Evolutionary conservation across 139 green algal genomes (phyloP), one percentile per base, ranked within the genome.

Genomic region (Asterochloris erici): DNA sequence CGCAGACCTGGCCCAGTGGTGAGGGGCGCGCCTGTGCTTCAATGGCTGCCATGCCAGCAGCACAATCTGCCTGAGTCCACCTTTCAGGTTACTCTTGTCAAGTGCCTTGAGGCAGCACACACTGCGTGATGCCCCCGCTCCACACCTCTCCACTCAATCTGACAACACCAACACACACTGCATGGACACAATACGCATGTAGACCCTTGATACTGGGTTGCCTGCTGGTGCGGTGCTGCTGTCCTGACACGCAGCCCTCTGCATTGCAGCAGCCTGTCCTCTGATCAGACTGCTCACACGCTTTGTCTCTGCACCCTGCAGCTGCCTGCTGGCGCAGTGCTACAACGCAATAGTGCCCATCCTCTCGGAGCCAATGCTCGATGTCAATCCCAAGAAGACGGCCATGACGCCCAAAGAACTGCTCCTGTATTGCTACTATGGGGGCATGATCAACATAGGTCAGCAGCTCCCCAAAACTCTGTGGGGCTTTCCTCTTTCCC

Each of bases 381-480:
- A 96, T 29, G 89, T 97, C 61, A 92, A 96, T 68, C 95, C 96
- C 2, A 63, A 79, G 23, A 86, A 74, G 24, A 97, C 95, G 0
- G 85, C 66, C 26, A 75, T 89, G 23, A 93, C 84, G 1, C 85
- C 91, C 17, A 92, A 84, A 10, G 93, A 98, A 86, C 89, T 98
- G 4, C 91, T 97, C 76, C 89, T 99, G 14, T 98, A 98, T 87
- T 96, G 91, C 90, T 98, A 98, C 86, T 99, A 99, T 79, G 95
- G 96, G 0, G 93, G 89, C 29, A 92, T 96, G 88, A 38, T 98
- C 16, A 88, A 90, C 64, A 91, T 93, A 81, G 93, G 93, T 92
- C 74, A 64, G 75, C 15, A 11, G 12, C 12, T 10, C 23, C 17
- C 66, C 29, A 70, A 14, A 66, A 63, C 66, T 10, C 26, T 68